phyloP scores from a whole-genome alignment of 2,329 filamentous ascomycete species.

The Neurospora crassa region DNA sequence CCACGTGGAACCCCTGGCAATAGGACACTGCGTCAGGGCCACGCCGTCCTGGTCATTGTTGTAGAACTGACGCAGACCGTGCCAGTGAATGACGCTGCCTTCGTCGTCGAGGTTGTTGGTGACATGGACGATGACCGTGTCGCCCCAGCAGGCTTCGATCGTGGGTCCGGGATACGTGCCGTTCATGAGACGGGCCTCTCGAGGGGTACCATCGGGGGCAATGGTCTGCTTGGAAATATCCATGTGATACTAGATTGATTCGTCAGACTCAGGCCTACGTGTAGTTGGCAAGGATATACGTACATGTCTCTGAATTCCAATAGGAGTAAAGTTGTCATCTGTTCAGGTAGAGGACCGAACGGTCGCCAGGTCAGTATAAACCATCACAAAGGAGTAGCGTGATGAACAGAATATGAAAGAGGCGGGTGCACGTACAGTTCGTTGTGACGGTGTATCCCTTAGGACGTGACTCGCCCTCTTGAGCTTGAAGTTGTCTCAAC shows the following conservation, averaged over 20 bases:
- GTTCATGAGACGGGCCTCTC: conserved; percentile 13
- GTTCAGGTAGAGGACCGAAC: background rate
- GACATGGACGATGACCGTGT: conserved; percentile 20
- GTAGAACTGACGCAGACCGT: conserved; percentile 24
- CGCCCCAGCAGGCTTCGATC: conserved; percentile 23
- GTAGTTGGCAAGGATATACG: background rate
- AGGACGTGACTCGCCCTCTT: background rate
- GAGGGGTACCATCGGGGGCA: conserved; percentile 4
- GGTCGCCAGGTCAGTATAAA: background rate
- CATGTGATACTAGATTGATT: conserved; percentile 1
- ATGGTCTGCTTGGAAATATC: conserved; percentile 1
- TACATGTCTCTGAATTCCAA: conserved; percentile 4
- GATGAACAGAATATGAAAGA: background rate
- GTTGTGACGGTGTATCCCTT: conserved; percentile 5
- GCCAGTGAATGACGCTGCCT: conserved; percentile 27
- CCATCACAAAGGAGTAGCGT: background rate
- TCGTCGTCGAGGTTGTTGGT: conserved; percentile 16
- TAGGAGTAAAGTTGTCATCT: conserved; percentile 4
- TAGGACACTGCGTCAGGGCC: conserved; percentile 40
- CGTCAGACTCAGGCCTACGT: background rate
- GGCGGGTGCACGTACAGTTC: conserved; percentile 1
- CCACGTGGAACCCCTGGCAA: conserved; percentile 33
- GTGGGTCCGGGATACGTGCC: conserved; percentile 18
- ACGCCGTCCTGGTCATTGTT: conserved; percentile 25
- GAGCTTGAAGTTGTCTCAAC: background rate